Conservation (phyloP, 371 early-diverging fungal species). For the Actinomortierella wolfii region DNA sequence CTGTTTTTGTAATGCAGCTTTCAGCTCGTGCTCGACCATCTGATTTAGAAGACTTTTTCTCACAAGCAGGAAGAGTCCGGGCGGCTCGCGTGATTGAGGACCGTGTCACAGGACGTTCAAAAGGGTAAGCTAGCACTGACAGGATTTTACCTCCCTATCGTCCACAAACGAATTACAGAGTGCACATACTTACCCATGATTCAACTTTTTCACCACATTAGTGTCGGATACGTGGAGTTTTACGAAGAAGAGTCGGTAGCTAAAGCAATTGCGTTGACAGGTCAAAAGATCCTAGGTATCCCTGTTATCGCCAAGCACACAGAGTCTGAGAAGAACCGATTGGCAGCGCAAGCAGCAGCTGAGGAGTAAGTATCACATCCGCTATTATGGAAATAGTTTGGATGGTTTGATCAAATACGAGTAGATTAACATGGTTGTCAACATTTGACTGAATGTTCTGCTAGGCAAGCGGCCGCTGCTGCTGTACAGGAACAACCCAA, state of each 20-base stretch:
- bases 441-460: no score
- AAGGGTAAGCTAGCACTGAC: slow-evolving; percentile 73
- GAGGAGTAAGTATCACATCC: slow-evolving; percentile 53
- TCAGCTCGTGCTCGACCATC: slow-evolving; percentile 77
- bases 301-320: slow-evolving; percentile 92
- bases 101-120: slow-evolving; percentile 85
- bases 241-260: slow-evolving; percentile 83
- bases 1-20: slow-evolving; percentile 94
- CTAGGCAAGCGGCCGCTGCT: slow-evolving; percentile 52
- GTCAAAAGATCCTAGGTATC: slow-evolving; percentile 91
- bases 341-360: slow-evolving; percentile 61
- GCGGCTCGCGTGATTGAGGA: slow-evolving; percentile 91
- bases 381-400: not conserved
- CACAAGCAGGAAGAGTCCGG: slow-evolving; percentile 83
- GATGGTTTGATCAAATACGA: not conserved
- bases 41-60: slow-evolving; percentile 91
- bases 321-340: slow-evolving; percentile 92
- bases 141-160: not conserved
- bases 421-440: not conserved
- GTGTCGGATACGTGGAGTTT: slow-evolving; percentile 93
- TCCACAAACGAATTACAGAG: not conserved
- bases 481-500: slow-evolving; percentile 19
- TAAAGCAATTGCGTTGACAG: slow-evolving; percentile 85
- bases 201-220: slow-evolving; percentile 10
- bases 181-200: not conserved